Base-by-base conservation (phyloP, 2,329 filamentous ascomycete genomes). In the Fusarium sacchari region DNA sequence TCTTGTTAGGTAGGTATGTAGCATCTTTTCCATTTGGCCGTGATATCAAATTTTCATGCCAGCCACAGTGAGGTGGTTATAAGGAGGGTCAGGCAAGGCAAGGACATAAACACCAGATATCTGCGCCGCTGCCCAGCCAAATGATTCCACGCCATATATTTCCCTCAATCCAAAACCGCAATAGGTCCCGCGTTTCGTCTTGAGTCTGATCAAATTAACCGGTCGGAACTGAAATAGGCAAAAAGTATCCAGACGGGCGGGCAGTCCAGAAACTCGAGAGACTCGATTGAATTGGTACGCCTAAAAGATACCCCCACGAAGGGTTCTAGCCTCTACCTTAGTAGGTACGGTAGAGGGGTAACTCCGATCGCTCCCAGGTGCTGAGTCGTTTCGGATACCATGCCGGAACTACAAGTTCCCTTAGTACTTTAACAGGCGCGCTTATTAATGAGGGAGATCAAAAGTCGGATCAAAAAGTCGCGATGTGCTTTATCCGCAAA, bases 381-480 rank as follows among this genome's bases (percentile, higher is more conserved):
- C 68, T 64, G 71, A 72, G 58, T 74, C 71, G 50, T 53, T 53
- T 53, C 50, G 71, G 72, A 69, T 58, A 72, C 62, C 49, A 69
- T 39, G 59, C 71, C 71, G 68, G n/a, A n/a, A n/a, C n/a, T 68
- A 40, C 47, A 24, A 50, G 22, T 32, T 50, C n/a, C n/a, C n/a
- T n/a, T n/a, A n/a, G n/a, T n/a, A 37, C 60, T 32, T 60, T 46
- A 39, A 70, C 40, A 67, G 59, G 60, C 43, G 56, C 59, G 65
- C 68, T 65, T 71, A 71, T 65, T 37, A 61, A 64, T 49, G 55
- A 36, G 44, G 55, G 43, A 14, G 40, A 57, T 50, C 49, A 49
- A 36, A 56, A 32, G 55, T 49, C 47, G 42, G 42, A 52, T 56
- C 39, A 42, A 46, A 37, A 39, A 42, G 50, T 52, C 44, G 49